A percentile compares a stretch with the other conserved stretches of the same genome.
Conservation (phyloP, 371 early-diverging fungal species). For the Mycotypha africana region DNA sequence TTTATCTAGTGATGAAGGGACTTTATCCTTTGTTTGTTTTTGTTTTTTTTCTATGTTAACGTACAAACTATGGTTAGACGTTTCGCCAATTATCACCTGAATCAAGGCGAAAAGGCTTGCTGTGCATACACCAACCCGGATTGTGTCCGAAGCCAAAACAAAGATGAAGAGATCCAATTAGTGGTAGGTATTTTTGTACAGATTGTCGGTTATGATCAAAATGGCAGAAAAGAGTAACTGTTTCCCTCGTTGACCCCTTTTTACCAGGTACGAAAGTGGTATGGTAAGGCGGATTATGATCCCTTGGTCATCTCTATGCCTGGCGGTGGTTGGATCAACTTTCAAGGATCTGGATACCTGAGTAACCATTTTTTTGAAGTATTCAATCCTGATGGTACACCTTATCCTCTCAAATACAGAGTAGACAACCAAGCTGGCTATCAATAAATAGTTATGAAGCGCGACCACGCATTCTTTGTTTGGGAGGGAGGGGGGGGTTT, state of each 20-base stretch:
- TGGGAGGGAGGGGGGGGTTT: no score
- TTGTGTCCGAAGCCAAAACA: not conserved
- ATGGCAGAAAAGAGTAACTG: no score
- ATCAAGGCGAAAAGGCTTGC: not conserved
- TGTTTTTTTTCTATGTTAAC: no score
- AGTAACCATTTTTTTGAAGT: not conserved
- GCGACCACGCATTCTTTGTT: no score
- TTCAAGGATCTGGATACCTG: not conserved
- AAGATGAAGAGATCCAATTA: not conserved
- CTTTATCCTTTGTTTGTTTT: no score
- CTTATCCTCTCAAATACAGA: not conserved
- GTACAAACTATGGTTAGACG: not conserved
- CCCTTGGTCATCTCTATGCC: not conserved
- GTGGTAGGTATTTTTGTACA: not conserved
- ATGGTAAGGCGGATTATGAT: not conserved
- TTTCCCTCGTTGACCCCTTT: not conserved
- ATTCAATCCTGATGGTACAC: not conserved
- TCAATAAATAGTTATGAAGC: no score
- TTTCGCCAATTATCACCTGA: not conserved
- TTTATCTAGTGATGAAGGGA: not conserved
- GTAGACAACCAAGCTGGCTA: constrained; percentile 1
- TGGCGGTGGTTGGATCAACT: constrained; percentile 2
- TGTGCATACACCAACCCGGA: not conserved
- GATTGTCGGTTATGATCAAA: no score
- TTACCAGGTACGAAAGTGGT: not conserved